phyloP scores from a whole-genome alignment of 192 early-diverging fungal species.

The Allomyces javanicus region DNA sequence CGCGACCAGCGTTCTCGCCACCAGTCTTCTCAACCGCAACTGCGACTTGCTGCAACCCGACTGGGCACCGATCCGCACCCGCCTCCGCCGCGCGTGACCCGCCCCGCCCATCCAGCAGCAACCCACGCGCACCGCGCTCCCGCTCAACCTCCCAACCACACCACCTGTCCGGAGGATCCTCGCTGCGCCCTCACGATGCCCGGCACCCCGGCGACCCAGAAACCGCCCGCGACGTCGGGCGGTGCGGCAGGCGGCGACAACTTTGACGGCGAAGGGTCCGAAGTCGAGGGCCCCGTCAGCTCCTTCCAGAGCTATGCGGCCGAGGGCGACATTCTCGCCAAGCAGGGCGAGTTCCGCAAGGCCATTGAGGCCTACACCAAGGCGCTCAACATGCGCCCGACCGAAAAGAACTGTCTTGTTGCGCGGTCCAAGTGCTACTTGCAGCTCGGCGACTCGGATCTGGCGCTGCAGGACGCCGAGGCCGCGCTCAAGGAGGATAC shows the following conservation, averaged over 20 bases:
- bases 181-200: too few relatives aligned
- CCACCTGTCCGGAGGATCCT: too few relatives aligned
- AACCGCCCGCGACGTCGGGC: too few relatives aligned
- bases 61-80: too few relatives aligned
- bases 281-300: constrained; percentile 11
- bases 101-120: too few relatives aligned
- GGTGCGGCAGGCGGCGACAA: not conserved
- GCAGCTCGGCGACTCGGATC: constrained; percentile 21
- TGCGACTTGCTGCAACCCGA: too few relatives aligned
- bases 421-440: constrained; percentile 33
- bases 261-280: constrained; percentile 4
- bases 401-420: constrained; percentile 36
- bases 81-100: too few relatives aligned
- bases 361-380: constrained; percentile 32
- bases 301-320: constrained; percentile 23
- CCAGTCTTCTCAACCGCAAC: too few relatives aligned
- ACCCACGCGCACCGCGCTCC: too few relatives aligned
- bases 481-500: constrained; percentile 18
- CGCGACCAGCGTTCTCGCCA: too few relatives aligned
- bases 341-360: constrained; percentile 22
- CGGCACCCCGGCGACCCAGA: too few relatives aligned
- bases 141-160: too few relatives aligned
- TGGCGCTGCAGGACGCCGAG: constrained; percentile 31
- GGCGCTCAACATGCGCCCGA: constrained; percentile 26
- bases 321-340: constrained; percentile 26